phyloP scores from a whole-genome alignment of 148 eudicot genomes.

The Rhododendron kiyosumense region DNA sequence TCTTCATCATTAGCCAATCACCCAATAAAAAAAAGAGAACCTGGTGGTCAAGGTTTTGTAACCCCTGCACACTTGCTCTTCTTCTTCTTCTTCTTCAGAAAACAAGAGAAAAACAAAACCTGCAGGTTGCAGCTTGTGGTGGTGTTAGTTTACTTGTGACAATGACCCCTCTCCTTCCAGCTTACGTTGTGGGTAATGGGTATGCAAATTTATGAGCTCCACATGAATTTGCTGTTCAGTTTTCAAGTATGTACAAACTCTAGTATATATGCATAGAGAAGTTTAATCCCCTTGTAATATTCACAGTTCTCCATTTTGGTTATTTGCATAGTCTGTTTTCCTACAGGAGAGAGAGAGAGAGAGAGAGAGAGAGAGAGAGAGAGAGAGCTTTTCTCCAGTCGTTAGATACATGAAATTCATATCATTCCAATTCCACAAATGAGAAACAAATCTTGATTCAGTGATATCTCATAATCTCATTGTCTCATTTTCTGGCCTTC shows the following conservation, averaged over 20 bases:
- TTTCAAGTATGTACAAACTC: not conserved
- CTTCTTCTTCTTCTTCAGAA: not conserved
- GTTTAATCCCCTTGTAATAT: no score
- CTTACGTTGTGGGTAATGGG: not conserved
- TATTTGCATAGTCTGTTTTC: not conserved
- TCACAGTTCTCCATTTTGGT: not conserved
- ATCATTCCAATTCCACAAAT: not conserved
- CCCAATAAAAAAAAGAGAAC: not conserved
- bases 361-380: not conserved
- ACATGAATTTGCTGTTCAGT: not conserved
- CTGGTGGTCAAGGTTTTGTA: constrained; percentile 10
- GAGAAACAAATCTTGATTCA: not conserved
- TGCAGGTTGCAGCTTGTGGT: constrained; percentile 8
- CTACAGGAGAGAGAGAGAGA: not conserved
- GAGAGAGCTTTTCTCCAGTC: no score
- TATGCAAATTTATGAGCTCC: not conserved
- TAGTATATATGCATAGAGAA: not conserved
- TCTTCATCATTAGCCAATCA: not conserved
- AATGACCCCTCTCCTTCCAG: not conserved
- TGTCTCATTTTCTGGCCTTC: not conserved
- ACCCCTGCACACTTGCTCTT: constrained; percentile 8
- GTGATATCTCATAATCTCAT: not conserved
- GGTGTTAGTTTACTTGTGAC: not conserved
- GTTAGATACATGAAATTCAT: not conserved
- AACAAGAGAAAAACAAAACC: not conserved